Conservation (phyloP, 192 early-diverging fungal genomes). For the Haplosporangium gracile region DNA sequence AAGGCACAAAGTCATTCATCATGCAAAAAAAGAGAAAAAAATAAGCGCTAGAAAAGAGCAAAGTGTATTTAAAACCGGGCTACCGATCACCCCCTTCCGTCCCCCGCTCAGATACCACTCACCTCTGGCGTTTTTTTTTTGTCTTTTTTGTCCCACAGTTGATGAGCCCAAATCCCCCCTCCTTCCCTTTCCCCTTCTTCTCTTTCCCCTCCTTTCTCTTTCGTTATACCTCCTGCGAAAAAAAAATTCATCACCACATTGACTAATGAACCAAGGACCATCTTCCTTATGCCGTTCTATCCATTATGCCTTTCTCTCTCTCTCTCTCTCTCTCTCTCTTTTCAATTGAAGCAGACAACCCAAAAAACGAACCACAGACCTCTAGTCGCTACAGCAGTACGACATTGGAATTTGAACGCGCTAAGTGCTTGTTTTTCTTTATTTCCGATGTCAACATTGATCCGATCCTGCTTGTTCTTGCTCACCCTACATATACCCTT, state of each 20-base stretch:
- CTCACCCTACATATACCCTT: background rate
- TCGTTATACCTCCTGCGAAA: no score
- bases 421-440: background rate
- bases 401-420: background rate
- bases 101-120: background rate
- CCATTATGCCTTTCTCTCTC: background rate
- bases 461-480: background rate
- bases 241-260: background rate
- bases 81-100: background rate
- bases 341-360: background rate
- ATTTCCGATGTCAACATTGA: background rate
- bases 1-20: background rate
- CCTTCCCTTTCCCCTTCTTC: background rate
- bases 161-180: background rate
- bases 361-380: background rate
- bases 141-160: background rate
- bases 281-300: background rate
- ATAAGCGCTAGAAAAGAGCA: background rate
- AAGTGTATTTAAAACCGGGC: background rate
- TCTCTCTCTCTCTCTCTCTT: background rate
- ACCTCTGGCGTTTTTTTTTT: background rate
- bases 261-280: constrained; percentile 3
- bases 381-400: background rate
- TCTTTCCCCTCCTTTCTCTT: no score
- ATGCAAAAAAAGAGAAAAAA: background rate